Evolutionary conservation across 805 yeast species (phyloP).

Genomic region (Phaffomyces opuntiae): DNA sequence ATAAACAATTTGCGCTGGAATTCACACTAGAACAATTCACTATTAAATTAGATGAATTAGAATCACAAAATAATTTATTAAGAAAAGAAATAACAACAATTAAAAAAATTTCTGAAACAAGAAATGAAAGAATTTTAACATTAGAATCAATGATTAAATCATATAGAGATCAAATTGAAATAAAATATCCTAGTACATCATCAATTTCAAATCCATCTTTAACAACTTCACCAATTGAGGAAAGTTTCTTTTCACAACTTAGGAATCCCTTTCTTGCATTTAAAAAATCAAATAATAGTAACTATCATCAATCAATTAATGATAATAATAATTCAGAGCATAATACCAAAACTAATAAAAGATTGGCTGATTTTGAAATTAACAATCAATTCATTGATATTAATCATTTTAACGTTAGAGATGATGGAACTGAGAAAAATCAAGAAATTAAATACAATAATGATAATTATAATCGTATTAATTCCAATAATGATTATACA

Average conservation of each 20-base stretch:
- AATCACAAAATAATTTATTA: slow-evolving; percentile 50
- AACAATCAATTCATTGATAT: neutral
- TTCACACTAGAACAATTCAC: slow-evolving; percentile 50
- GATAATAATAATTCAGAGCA: neutral
- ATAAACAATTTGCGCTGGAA: slow-evolving; percentile 48
- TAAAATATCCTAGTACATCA: slow-evolving; percentile 3
- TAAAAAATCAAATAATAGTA: neutral
- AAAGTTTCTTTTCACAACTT: slow-evolving; percentile 10
- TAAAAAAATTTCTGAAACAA: slow-evolving; percentile 48
- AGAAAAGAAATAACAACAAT: slow-evolving; percentile 49
- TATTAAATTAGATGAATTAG: slow-evolving; percentile 53
- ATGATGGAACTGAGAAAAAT: neutral
- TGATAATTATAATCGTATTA: neutral
- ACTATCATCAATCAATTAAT: neutral
- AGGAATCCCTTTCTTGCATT: slow-evolving; percentile 12
- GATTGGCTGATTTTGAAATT: neutral
- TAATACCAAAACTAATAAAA: neutral
- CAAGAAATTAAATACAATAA: neutral
- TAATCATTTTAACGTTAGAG: neutral
- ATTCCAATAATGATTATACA: too few species aligned
- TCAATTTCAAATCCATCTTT: neutral
- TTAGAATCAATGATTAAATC: slow-evolving; percentile 43
- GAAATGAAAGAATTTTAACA: slow-evolving; percentile 49
- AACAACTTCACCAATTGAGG: neutral
- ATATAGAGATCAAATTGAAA: slow-evolving; percentile 30